A percentile compares a stretch with the other conserved stretches of the same genome.
Conservation (phyloP, 331 rosid species). For the Prunus yedoensis region DNA sequence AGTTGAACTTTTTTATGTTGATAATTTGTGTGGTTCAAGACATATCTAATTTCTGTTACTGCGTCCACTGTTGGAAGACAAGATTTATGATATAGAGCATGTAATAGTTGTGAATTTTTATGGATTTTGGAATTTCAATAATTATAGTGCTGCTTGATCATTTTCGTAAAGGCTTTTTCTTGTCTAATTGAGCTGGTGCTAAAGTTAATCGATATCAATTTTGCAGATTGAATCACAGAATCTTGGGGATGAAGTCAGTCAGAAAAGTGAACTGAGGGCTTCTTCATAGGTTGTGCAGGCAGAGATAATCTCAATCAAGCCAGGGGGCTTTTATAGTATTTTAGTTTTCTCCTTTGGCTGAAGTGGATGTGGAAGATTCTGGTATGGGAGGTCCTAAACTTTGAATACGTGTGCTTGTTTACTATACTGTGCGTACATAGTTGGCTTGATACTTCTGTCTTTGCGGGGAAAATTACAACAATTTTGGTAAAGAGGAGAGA, state of each 20-base stretch:
- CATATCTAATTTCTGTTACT: not conserved
- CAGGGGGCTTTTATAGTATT: constrained; percentile 8
- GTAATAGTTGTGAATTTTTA: not conserved
- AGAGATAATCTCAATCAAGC: constrained; percentile 32
- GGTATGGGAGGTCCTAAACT: constrained; percentile 29
- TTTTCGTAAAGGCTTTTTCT: not conserved
- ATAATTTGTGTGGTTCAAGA: not conserved
- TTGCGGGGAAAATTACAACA: constrained; percentile 32
- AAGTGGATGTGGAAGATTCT: constrained; percentile 24
- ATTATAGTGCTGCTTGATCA: not conserved
- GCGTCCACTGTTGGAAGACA: not conserved
- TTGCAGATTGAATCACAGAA: constrained; percentile 39
- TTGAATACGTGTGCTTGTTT: constrained; percentile 33
- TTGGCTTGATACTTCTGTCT: constrained; percentile 36
- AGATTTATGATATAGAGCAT: not conserved
- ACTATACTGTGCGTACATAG: constrained; percentile 25
- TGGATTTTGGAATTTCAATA: not conserved
- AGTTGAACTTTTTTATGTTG: not conserved
- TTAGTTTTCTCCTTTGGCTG: constrained; percentile 10
- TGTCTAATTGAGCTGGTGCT: constrained; percentile 13
- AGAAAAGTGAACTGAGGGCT: constrained; percentile 39
- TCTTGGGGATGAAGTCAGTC: constrained; percentile 14
- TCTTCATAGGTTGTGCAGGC: constrained; percentile 45
- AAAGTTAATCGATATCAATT: constrained; percentile 5
- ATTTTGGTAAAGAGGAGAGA: constrained; percentile 35